Conservation (phyloP, 345 rosid species). For the Camelina neglecta region DNA sequence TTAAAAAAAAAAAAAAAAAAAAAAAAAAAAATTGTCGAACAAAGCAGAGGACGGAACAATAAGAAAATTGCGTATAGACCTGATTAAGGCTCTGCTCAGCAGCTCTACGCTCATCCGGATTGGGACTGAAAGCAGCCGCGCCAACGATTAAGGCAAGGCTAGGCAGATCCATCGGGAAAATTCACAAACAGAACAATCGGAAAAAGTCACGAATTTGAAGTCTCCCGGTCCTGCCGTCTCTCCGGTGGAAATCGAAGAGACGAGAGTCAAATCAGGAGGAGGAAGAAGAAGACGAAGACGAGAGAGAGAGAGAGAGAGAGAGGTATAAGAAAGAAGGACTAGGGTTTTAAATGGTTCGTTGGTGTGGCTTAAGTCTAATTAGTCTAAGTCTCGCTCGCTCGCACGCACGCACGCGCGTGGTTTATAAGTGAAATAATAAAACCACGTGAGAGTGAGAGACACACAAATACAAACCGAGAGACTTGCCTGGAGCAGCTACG, state of each 20-base stretch:
- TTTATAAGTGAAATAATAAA: slow-evolving; percentile 42
- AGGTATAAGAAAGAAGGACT: slow-evolving; percentile 25
- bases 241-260: slow-evolving; percentile 44
- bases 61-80: slow-evolving; percentile 43
- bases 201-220: background rate
- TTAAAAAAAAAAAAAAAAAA: background rate
- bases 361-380: background rate
- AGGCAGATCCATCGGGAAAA: slow-evolving; percentile 74
- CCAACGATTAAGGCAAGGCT: slow-evolving; percentile 73
- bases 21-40: background rate
- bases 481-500: slow-evolving; percentile 35
- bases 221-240: slow-evolving; percentile 30
- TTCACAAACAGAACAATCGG: slow-evolving; percentile 10
- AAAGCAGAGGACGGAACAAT: background rate
- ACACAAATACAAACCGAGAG: slow-evolving; percentile 26
- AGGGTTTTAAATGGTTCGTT: slow-evolving; percentile 47
- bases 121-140: slow-evolving; percentile 75
- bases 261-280: slow-evolving; percentile 29
- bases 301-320: background rate
- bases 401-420: slow-evolving; percentile 32
- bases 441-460: slow-evolving; percentile 29
- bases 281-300: slow-evolving; percentile 6
- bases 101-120: slow-evolving; percentile 87
- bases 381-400: background rate
- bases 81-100: slow-evolving; percentile 91